A percentile compares a stretch with the other conserved stretches of the same genome.
These are phyloP conservation scores for Neofusicoccum ribis DNA, from an alignment of 2,329 filamentous ascomycete genomes.

Conservation along the genomic window DNA sequence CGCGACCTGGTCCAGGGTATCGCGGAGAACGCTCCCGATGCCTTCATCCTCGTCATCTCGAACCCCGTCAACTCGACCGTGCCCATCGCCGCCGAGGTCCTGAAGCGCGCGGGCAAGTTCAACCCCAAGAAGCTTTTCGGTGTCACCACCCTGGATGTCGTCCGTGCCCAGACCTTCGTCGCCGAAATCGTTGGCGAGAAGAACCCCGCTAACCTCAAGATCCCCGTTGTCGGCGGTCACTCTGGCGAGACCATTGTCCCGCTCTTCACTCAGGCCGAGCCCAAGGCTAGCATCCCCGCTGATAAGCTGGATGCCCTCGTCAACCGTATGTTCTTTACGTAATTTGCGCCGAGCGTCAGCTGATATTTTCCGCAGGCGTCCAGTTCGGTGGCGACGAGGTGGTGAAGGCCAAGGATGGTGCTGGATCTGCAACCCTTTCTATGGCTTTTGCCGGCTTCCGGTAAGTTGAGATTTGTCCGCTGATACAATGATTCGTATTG, in stretches of 20 bases:
- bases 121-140: constrained; percentile 95
- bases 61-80: constrained; percentile 99
- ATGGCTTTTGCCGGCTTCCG: constrained; percentile 96
- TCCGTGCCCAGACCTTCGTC: constrained; percentile 96
- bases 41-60: constrained; percentile 94
- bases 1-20: constrained; percentile 87
- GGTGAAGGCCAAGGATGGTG: constrained; percentile 90
- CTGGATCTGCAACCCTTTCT: constrained; percentile 85
- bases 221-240: constrained; percentile 95
- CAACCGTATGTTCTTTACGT: constrained; percentile 62
- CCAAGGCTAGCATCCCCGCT: constrained; percentile 74
- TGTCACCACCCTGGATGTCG: constrained; percentile 97
- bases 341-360: constrained; percentile 9
- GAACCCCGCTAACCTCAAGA: constrained; percentile 77
- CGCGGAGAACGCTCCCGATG: constrained; percentile 86
- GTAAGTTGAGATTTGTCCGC: constrained; percentile 48
- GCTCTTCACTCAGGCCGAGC: constrained; percentile 88
- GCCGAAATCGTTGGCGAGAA: constrained; percentile 79
- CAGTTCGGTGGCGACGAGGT: constrained; percentile 98
- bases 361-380: constrained; percentile 55
- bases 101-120: constrained; percentile 91
- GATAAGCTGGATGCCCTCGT: constrained; percentile 90
- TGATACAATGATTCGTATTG: constrained; percentile 33
- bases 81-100: constrained; percentile 93
- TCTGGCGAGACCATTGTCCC: constrained; percentile 98